Base-by-base conservation (phyloP, 331 rosid species). In the Spiraea crenata region DNA sequence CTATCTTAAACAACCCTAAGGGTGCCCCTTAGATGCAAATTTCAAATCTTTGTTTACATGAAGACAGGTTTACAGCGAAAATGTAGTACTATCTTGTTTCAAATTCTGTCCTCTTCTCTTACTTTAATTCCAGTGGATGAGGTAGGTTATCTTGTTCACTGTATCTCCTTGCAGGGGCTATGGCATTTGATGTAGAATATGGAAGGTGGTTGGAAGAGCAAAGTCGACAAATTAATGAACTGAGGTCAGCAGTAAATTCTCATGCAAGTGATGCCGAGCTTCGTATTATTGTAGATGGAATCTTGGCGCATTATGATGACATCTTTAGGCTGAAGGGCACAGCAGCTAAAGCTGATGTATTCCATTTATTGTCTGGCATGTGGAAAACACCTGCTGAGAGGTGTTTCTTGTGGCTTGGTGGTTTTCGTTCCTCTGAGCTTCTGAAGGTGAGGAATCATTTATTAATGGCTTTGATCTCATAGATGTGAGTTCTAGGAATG, bases 381-480 rank as follows among this genome's bases (percentile, higher is more conserved):
- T 95, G 99, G 99, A 95, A 87, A 87, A 91, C 97, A 15, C 99
- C 99, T 47, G 96, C 99, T 5, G 99, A 95, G 77, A 80, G 99
- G 81, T 95, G 99, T 78, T 95, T 95, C 72, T 45, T 95, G 81
- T 95, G 99, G 99, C 96, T 95, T 51, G 99, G 99, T 71, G 99
- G 99, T 75, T 89, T 95, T 77, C 91, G 99, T 34, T 91, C 99
- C 15, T 95, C 99, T 20, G 99, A 95, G 81, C 85, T 95, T 68
- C 88, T 95, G 74, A 95, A 95, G 99, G 97, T 95, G 83, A 69
- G 74, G 52, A 38, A 70, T 59, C 60, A 46, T 63, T 52, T 77
- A 34, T 72, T 80, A 19, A 76, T 48, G 59, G 59, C 62, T 54
- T 39, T 42, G 44, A 67, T 75, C 76, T 42, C 19, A 57, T 44